Conservation (phyloP, 1,139 yeast species). For the Zygosaccharomyces sapae region DNA sequence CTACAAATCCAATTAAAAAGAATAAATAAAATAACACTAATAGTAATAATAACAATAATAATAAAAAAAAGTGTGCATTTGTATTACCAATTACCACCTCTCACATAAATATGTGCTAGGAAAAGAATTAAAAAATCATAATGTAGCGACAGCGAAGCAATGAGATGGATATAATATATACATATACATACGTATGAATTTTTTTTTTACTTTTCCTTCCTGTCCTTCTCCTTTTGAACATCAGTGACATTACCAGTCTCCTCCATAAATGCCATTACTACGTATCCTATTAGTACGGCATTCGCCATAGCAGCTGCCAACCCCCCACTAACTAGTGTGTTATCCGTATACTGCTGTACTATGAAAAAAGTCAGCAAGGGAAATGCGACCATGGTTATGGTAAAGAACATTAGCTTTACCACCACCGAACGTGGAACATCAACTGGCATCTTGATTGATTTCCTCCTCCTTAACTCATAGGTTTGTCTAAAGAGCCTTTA, state of each 20-base stretch:
- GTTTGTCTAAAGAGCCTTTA: neutral
- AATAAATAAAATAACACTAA: constrained; percentile 39
- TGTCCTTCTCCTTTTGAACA: constrained; percentile 38
- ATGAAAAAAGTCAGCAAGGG: constrained; percentile 74
- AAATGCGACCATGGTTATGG: constrained; percentile 79
- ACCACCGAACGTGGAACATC: constrained; percentile 52
- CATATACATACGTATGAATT: neutral
- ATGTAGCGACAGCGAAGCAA: neutral
- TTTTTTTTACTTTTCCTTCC: constrained; percentile 18
- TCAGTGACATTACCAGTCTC: constrained; percentile 43
- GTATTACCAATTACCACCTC: constrained; percentile 11
- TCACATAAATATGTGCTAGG: constrained; percentile 2
- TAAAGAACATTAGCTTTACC: constrained; percentile 74
- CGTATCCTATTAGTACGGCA: constrained; percentile 78
- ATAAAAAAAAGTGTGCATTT: constrained; percentile 15
- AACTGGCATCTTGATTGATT: constrained; percentile 42
- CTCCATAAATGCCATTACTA: constrained; percentile 82
- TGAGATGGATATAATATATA: neutral
- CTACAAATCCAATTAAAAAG: constrained; percentile 60
- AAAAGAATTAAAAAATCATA: neutral
- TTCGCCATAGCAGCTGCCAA: constrained; percentile 86
- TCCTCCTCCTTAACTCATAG: neutral
- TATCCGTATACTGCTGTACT: constrained; percentile 51
- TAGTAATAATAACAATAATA: too few relatives aligned
- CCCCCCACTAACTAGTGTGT: constrained; percentile 80